Base-by-base conservation (phyloP, 305 asterid species). In the Fraxinus paxiana region DNA sequence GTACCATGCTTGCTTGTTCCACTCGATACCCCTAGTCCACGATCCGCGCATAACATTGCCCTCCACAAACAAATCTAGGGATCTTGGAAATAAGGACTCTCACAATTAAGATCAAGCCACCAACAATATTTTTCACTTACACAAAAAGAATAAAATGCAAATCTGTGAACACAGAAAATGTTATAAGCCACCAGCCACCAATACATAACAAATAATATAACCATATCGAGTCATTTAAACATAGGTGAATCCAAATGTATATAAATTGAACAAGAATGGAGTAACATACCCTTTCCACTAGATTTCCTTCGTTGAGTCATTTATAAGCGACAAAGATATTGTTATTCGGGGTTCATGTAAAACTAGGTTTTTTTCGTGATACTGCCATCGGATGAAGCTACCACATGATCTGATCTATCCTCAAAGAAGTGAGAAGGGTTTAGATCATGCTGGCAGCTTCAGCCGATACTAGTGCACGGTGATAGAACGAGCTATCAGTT, bases 351-450 rank as follows among this genome's bases (percentile, higher is more conserved):
- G 86, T 77, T 81, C 28, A 37, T 63, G 54, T 0, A 31, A 31
- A 37, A 67, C 65, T 77, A 82, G 75, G 33, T 54, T 73, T 65
- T 65, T 63, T 80, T 88, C 90, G 86, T 88, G 92, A 72, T 79
- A 83, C 85, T 73, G 54, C 71, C 76, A 83, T 85, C 92, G 48
- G 95, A 86, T 91, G 92, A 92, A 92, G 93, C 89, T 79, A 84
- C 97, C 94, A 86, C 84, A 87, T 92, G 94, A 90, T 87, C 97
- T 87, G 76, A 87, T 87, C 90, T 78, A 78, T 80, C 87, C 86
- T 82, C 87, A 78, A 10, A 81, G 79, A 67, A 17, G 73, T 70
- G 75, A 84, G 89, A 85, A 80, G 81, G 82, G 85, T 31, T 87
- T 59, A 87, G 90, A 85, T 87, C 90, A 87, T 71, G 90, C 90